Conservation (phyloP, 441 rosid genomes). For the Rhodomyrtus psidioides region DNA sequence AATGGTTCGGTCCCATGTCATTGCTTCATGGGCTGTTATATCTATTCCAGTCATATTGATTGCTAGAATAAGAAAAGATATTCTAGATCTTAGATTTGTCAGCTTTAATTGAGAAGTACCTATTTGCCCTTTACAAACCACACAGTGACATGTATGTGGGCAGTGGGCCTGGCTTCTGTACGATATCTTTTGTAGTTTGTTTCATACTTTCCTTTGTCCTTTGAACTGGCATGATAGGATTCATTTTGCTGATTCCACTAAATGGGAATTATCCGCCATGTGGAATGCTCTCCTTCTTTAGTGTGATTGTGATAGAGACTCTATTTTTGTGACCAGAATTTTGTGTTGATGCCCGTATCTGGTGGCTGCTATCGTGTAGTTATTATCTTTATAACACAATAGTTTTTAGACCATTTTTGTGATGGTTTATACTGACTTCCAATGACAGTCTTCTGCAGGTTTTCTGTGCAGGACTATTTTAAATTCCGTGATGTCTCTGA, state of each 20-base stretch:
- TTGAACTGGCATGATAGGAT: not conserved
- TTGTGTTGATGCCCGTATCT: not conserved
- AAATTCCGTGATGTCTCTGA: conserved; percentile 71
- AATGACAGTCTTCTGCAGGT: conserved; percentile 65
- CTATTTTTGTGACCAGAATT: not conserved
- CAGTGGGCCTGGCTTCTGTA: not conserved
- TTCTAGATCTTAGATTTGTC: not conserved
- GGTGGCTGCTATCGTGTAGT: not conserved
- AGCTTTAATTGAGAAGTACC: not conserved
- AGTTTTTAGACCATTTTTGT: not conserved
- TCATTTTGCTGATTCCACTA: not conserved
- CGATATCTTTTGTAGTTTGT: not conserved
- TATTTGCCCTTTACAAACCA: not conserved
- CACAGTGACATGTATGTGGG: not conserved
- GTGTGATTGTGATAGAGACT: not conserved
- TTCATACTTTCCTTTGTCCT: not conserved
- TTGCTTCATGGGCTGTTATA: not conserved
- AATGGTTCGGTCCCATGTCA: not conserved
- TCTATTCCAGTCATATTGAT: not conserved
- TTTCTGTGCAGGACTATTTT: conserved; percentile 76
- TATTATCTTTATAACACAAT: not conserved
- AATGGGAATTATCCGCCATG: not conserved
- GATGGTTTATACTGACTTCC: conserved; percentile 24
- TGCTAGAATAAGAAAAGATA: not conserved
- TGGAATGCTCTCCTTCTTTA: not conserved